Conservation (phyloP, 768 basidiomycete species). For the Kwoniella dejecticola region DNA sequence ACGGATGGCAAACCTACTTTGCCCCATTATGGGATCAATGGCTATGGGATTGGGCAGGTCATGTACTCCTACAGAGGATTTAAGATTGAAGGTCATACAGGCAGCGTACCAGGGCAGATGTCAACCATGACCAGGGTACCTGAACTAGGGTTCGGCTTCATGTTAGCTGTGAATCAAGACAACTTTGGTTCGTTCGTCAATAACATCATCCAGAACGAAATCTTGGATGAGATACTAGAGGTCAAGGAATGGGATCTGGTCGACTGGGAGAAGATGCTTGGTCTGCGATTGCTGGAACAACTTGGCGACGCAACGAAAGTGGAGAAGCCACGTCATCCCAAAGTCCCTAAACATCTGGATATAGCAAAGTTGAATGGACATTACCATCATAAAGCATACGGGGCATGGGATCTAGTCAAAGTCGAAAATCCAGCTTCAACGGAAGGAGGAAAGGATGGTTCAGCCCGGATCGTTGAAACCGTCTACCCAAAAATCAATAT, state of each 20-base stretch:
- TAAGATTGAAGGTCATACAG: conserved; percentile 33
- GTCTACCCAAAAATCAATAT: conserved; percentile 9
- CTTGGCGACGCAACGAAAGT: neutral
- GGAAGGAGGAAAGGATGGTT: neutral
- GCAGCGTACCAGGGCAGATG: conserved; percentile 41
- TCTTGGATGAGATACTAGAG: conserved; percentile 27
- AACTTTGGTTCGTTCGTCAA: conserved; percentile 8
- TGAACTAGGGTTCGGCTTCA: conserved; percentile 31
- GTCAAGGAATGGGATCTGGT: conserved; percentile 7
- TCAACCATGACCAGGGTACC: conserved; percentile 39
- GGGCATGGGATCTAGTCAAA: conserved; percentile 8
- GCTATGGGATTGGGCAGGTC: conserved; percentile 45
- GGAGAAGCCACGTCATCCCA: neutral
- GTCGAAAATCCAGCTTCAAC: conserved; percentile 8
- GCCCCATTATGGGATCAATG: conserved; percentile 15
- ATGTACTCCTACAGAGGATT: conserved; percentile 39
- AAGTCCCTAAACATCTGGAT: neutral
- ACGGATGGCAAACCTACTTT: neutral
- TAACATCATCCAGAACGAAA: conserved; percentile 5
- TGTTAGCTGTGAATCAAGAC: conserved; percentile 42
- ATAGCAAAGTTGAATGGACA: conserved; percentile 8
- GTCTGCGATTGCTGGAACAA: neutral
- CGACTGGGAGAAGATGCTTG: conserved; percentile 31
- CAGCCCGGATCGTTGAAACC: neutral
- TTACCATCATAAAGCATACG: conserved; percentile 21